Evolutionary conservation across 2,329 filamentous ascomycete species (phyloP).

Genomic region (Alternaria sp.): DNA sequence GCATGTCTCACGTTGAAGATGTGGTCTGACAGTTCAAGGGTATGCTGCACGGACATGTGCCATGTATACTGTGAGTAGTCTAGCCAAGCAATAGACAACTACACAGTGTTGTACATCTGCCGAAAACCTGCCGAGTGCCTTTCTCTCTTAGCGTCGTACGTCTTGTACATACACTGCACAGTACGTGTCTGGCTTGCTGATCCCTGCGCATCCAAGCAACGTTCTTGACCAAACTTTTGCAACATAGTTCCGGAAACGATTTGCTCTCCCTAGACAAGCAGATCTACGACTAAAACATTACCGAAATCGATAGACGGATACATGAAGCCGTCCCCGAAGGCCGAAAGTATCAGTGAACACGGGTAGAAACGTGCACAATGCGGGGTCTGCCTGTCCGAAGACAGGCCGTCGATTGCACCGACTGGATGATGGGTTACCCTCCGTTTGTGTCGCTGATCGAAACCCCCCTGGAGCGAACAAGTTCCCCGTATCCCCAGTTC

Average conservation of each 20-base stretch:
- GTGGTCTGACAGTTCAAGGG: neutral
- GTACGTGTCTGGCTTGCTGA: neutral
- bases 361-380: neutral
- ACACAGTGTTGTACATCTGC: neutral
- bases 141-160: neutral
- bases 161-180: neutral
- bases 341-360: neutral
- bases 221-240: neutral
- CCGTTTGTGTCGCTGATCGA: neutral
- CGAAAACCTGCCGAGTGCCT: neutral
- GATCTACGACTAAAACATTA: neutral
- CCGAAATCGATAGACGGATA: neutral
- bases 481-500: neutral
- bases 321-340: neutral
- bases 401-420: slow-evolving; percentile 3
- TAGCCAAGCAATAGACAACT: neutral
- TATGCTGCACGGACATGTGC: neutral
- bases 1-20: neutral
- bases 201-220: neutral
- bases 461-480: neutral
- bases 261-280: neutral
- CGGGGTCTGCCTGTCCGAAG: neutral
- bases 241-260: slow-evolving; percentile 1
- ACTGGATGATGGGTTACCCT: neutral
- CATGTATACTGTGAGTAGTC: neutral